Evolutionary conservation across 73 alveolate species (phyloP).

Genomic region (Effrenium voratum): DNA sequence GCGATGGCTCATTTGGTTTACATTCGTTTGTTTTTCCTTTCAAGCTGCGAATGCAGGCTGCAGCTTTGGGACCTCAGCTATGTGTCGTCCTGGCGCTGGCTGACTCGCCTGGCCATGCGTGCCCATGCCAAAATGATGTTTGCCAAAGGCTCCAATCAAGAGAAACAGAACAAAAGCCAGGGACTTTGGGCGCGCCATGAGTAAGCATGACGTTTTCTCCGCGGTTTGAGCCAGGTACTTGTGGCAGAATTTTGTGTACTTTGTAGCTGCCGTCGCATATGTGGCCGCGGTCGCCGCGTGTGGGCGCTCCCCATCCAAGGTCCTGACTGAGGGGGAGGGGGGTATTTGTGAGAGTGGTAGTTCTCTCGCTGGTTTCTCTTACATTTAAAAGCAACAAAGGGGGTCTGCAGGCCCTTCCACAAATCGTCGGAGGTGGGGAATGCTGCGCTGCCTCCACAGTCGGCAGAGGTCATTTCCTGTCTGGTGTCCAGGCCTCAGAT

Average conservation of each 20-base stretch:
- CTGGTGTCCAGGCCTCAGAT: neutral
- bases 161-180: no score
- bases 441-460: conserved; percentile 90
- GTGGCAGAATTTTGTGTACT: conserved; percentile 89
- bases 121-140: neutral
- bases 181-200: no score
- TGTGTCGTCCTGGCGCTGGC: conserved; percentile 93
- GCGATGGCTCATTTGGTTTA: neutral
- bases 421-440: conserved; percentile 50
- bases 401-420: neutral
- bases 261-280: conserved; percentile 85
- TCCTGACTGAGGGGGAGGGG: neutral
- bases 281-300: conserved; percentile 92
- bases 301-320: conserved; percentile 93
- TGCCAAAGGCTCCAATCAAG: neutral
- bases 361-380: neutral
- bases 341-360: neutral
- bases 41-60: neutral
- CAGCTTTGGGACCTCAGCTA: conserved; percentile 89
- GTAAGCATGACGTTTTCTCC: no score
- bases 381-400: neutral
- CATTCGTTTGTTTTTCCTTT: neutral
- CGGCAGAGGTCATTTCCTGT: conserved; percentile 65
- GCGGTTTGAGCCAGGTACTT: conserved; percentile 2
- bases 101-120: conserved; percentile 93